phyloP scores from a whole-genome alignment of 805 yeast genomes.

The Wickerhamiella domercqiae region DNA sequence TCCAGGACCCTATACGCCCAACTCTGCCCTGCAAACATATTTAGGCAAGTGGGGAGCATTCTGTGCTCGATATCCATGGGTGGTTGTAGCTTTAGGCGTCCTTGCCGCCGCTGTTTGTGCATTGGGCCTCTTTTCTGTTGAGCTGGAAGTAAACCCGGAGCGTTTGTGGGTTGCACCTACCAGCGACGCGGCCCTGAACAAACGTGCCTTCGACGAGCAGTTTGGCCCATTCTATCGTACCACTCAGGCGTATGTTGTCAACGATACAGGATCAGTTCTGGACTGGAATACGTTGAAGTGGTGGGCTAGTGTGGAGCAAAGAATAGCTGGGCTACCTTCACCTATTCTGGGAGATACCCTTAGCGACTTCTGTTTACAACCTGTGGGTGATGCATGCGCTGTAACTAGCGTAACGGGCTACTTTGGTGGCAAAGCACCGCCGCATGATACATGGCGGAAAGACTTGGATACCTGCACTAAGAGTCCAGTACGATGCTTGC shows the following conservation, averaged over 20 bases:
- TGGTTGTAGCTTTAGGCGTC: conserved; percentile 32
- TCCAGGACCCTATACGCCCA: conserved; percentile 30
- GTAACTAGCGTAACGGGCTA: conserved; percentile 83
- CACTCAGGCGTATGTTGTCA: conserved; percentile 65
- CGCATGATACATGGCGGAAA: conserved; percentile 36
- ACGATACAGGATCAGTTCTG: conserved; percentile 44
- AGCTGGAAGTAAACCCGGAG: conserved; percentile 66
- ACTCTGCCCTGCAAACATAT: conserved; percentile 31
- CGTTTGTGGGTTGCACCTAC: conserved; percentile 78
- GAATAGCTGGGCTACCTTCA: conserved; percentile 28
- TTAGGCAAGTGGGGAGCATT: conserved; percentile 39
- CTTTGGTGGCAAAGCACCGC: conserved; percentile 41
- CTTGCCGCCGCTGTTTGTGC: conserved; percentile 33
- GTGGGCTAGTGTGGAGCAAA: conserved; percentile 75
- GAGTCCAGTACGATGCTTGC: conserved; percentile 80
- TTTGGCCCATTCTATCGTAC: conserved; percentile 89
- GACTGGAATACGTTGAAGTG: conserved; percentile 41
- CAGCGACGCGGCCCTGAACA: conserved; percentile 54
- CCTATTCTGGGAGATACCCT: conserved; percentile 24
- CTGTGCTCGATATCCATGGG: conserved; percentile 48
- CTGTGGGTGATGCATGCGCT: conserved; percentile 60
- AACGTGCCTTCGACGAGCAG: conserved; percentile 51
- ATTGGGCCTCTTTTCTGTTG: conserved; percentile 35
- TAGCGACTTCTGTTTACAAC: conserved; percentile 68
- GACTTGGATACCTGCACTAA: conserved; percentile 46